phyloP scores from a whole-genome alignment of 495 filamentous ascomycete species.

The Pyrenopolyporus hunteri region DNA sequence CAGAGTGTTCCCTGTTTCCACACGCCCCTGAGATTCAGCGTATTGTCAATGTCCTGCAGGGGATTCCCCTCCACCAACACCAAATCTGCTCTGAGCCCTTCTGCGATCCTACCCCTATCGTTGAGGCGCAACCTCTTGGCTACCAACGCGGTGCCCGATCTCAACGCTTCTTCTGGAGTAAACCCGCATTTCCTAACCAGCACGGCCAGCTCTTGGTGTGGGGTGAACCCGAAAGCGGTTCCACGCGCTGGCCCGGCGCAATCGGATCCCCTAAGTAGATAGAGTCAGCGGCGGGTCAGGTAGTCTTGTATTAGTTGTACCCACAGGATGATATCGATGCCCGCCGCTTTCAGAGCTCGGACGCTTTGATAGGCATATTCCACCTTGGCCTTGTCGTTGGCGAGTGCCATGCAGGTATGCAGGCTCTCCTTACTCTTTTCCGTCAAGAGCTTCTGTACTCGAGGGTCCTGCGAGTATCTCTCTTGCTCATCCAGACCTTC shows the following conservation, averaged over 20 bases:
- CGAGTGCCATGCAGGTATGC: slow-evolving; percentile 15
- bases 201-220: slow-evolving; percentile 23
- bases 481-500: slow-evolving; percentile 21
- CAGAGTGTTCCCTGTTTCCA: slow-evolving; percentile 26
- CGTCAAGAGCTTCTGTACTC: slow-evolving; percentile 9
- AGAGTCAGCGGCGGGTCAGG: not conserved
- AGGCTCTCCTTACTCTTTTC: slow-evolving; percentile 1
- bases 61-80: slow-evolving; percentile 45
- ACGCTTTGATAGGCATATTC: slow-evolving; percentile 31
- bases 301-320: not conserved
- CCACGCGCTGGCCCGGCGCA: slow-evolving; percentile 23
- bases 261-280: slow-evolving; percentile 21
- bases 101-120: slow-evolving; percentile 41
- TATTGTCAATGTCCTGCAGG: slow-evolving; percentile 37
- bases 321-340: slow-evolving; percentile 22
- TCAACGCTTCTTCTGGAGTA: slow-evolving; percentile 41
- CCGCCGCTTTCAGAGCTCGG: slow-evolving; percentile 20
- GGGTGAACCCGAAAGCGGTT: slow-evolving; percentile 19
- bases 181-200: slow-evolving; percentile 28
- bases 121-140: slow-evolving; percentile 37
- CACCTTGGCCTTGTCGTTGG: slow-evolving; percentile 1
- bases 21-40: slow-evolving; percentile 22
- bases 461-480: slow-evolving; percentile 16
- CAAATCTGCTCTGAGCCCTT: slow-evolving; percentile 43
- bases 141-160: slow-evolving; percentile 37